Percentiles rank a stretch among this genome's conserved stretches.
phyloP scores from a whole-genome alignment of 805 yeast genomes.

The Wickerhamomyces bovis region DNA sequence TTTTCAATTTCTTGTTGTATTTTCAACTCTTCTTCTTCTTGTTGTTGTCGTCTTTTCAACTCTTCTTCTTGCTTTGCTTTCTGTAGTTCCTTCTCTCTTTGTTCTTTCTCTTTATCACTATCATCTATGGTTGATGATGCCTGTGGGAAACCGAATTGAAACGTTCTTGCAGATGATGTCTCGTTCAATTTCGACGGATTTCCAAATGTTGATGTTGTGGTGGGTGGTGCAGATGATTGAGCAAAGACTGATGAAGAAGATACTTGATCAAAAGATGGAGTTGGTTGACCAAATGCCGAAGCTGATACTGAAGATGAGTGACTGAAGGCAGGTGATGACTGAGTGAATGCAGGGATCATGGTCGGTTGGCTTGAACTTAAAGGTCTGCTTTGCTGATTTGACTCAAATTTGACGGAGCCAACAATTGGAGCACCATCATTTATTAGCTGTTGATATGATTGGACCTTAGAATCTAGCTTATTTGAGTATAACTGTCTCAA shows the following conservation, averaged over 20 bases:
- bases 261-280: background rate
- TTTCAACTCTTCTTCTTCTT: constrained; percentile 4
- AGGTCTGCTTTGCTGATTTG: background rate
- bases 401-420: background rate
- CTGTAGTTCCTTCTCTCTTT: constrained; percentile 4
- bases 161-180: background rate
- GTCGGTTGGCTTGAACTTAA: background rate
- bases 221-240: background rate
- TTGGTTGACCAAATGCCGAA: background rate
- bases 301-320: too few relatives aligned
- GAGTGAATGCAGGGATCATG: background rate
- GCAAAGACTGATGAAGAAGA: background rate
- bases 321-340: background rate
- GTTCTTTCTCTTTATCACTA: constrained; percentile 1
- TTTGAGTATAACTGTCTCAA: constrained; percentile 42
- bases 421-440: constrained; percentile 11
- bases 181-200: background rate
- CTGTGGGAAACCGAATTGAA: background rate
- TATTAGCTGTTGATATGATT: constrained; percentile 29
- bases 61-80: constrained; percentile 5
- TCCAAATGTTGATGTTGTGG: background rate
- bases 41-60: constrained; percentile 5
- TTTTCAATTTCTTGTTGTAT: constrained; percentile 7
- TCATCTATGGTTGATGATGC: background rate
- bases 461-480: constrained; percentile 35